Base-by-base conservation (phyloP, 1,284 basidiomycete species). In the Melanopsichium pennsylvanicum region DNA sequence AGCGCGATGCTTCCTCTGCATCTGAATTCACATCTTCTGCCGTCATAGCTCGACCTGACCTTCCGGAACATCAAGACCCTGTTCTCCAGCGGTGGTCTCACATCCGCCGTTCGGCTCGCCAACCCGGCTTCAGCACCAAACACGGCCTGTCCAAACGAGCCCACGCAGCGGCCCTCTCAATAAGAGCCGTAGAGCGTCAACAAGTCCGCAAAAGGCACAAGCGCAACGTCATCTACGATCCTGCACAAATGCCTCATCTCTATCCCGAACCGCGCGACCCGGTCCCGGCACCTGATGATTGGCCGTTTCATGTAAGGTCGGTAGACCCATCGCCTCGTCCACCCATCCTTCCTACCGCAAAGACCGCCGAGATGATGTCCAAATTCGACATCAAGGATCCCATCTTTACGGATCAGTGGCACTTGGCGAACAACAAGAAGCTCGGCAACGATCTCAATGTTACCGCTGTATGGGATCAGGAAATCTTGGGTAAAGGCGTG, bases 351-450 rank as follows among this genome's bases (percentile, higher is more conserved):
- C 55, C 67, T 4, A 39, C 45, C 16, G 70, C 62, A 49, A 67
- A 66, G 35, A 72, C 60, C 6, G 52, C 49, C 16, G 42, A 52
- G 8, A 70, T 78, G 48, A 69, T 66, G 47, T 46, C 58, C 36
- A 32, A 58, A 15, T 85, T 95, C 47, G 86, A 85, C 26, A 88
- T 98, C 62, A 77, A 84, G n/a, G 95, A 98, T 76, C 95, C 96
- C 0, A 85, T 91, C 64, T 94, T 97, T 77, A 78, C 85, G 27
- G 83, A 88, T 64, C 95, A 98, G 84, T 98, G 96, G 96, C 95
- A 97, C 84, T 61, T 81, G 5, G 62, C 78, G 54, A 76, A 82
- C 69, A 73, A 81, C 55, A 39, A 58, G 15, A 61, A 51, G 10
- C 43, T 46, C 22, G 73, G 68, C 23, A 87, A 92, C 78, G 89